These are phyloP conservation scores for Aspergillus sp. DNA, from an alignment of 2,329 filamentous ascomycete species.

Conservation along the genomic window DNA sequence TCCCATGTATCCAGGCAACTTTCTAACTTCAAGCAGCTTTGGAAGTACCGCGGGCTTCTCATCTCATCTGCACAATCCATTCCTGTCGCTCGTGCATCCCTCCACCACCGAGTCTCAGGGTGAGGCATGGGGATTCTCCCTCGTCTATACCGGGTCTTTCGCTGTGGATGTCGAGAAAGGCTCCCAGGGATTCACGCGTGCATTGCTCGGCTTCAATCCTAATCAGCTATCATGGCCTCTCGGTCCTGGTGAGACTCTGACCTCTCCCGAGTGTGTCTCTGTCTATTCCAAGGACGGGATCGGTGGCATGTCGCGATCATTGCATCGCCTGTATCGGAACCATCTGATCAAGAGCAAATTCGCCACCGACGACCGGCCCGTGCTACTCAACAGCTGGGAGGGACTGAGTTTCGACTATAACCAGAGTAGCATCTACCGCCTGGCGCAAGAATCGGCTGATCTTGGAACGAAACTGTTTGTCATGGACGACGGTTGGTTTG, in stretches of 20 bases:
- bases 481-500: constrained; percentile 65
- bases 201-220: constrained; percentile 57
- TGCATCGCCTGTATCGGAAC: constrained; percentile 58
- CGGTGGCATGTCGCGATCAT: constrained; percentile 58
- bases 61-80: constrained; percentile 62
- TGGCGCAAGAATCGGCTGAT: constrained; percentile 54
- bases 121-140: constrained; percentile 61
- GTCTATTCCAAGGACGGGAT: constrained; percentile 57
- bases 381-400: constrained; percentile 64
- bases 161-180: constrained; percentile 57
- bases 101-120: constrained; percentile 57
- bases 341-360: constrained; percentile 57
- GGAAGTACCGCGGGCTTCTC: constrained; percentile 59
- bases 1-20: neutral
- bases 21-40: constrained; percentile 44
- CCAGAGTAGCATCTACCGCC: constrained; percentile 49
- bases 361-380: constrained; percentile 48
- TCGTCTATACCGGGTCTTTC: constrained; percentile 62
- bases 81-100: constrained; percentile 54
- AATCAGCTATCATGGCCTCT: constrained; percentile 57
- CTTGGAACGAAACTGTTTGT: constrained; percentile 62
- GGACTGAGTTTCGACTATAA: constrained; percentile 58
- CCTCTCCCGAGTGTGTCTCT: constrained; percentile 59
- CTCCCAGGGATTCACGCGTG: constrained; percentile 58
- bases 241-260: constrained; percentile 52